Base-by-base conservation (phyloP, 139 green algal species). In the Pseudopediastrum boryanum region DNA sequence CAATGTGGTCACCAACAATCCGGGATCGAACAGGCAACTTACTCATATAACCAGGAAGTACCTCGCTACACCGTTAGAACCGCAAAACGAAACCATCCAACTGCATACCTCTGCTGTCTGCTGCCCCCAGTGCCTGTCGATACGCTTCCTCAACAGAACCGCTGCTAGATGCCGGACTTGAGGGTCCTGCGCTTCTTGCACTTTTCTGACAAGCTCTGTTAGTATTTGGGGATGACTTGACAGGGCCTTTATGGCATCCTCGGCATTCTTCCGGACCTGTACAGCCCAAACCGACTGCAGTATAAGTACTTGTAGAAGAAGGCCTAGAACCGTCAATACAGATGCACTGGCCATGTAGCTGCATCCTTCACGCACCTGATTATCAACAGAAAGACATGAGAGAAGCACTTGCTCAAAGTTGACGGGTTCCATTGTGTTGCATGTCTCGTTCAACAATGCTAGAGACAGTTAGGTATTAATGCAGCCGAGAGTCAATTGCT, bases 61-160 rank as follows among this genome's bases (percentile, higher is more conserved):
- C n/a, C n/a, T n/a, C n/a, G n/a, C n/a, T n/a, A n/a, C n/a, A n/a
- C n/a, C n/a, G n/a, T n/a, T n/a, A n/a, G n/a, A n/a, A n/a, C n/a
- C n/a, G n/a, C n/a, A n/a, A n/a, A n/a, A n/a, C n/a, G n/a, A n/a
- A n/a, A n/a, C n/a, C n/a, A n/a, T n/a, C 48, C 48, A n/a, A 19
- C 16, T 58, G 48, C 19, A 19, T 58, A 19, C 16, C 19, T 39
- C 64, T 72, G 64, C 39, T 38, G 25, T 2, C 16, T 54, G 19
- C 63, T 71, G 38, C 8, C 2, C 54, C 90, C 88, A 95, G 36
- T 89, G 88, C 13, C 84, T 72, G 1, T 59, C 72, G 8, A 94
- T 81, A n/a, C 83, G 71, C 65, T 93, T 94, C 12, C 91, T 83
- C 58, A 94, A 68, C 48, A 93, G 83, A 39, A 94, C 87, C 4